Conservation (phyloP, 140 eudicot species). For the Bidens hawaiensis region DNA sequence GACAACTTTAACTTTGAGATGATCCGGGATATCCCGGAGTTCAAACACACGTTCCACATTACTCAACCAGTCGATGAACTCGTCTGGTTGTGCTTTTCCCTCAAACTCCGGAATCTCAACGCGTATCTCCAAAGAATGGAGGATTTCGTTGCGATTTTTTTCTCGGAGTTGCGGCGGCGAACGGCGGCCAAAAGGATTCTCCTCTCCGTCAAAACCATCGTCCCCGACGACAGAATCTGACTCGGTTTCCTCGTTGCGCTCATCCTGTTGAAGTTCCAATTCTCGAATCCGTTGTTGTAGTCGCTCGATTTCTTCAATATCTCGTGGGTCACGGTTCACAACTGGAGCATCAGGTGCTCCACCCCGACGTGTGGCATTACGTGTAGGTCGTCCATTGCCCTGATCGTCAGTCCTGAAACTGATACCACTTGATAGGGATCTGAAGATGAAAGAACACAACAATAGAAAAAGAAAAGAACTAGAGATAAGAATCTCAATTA, state of each 20-base stretch:
- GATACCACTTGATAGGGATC: slow-evolving; percentile 15
- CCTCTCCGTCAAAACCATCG: background rate
- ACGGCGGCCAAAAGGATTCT: background rate
- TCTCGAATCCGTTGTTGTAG: background rate
- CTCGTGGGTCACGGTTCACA: slow-evolving; percentile 7
- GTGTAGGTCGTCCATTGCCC: background rate
- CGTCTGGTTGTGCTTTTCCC: background rate
- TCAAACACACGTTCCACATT: background rate
- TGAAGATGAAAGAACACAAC: background rate
- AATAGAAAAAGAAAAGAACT: background rate
- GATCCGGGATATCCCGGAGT: background rate
- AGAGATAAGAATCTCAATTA: too few relatives aligned
- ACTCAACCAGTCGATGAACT: slow-evolving; percentile 1
- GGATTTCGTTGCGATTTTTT: background rate
- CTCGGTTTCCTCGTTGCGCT: background rate
- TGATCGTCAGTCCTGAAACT: background rate
- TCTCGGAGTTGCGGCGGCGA: too few relatives aligned
- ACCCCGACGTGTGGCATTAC: background rate
- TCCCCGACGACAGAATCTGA: background rate
- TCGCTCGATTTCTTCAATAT: background rate
- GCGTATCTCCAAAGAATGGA: background rate
- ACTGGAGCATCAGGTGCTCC: background rate
- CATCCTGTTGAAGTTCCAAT: background rate
- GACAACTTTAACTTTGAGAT: background rate
- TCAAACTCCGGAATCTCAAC: slow-evolving; percentile 11